Evolutionary conservation across 805 yeast species (phyloP), one percentile per base, ranked within the genome.

Genomic region (Saccharomycopsis babjevae): DNA sequence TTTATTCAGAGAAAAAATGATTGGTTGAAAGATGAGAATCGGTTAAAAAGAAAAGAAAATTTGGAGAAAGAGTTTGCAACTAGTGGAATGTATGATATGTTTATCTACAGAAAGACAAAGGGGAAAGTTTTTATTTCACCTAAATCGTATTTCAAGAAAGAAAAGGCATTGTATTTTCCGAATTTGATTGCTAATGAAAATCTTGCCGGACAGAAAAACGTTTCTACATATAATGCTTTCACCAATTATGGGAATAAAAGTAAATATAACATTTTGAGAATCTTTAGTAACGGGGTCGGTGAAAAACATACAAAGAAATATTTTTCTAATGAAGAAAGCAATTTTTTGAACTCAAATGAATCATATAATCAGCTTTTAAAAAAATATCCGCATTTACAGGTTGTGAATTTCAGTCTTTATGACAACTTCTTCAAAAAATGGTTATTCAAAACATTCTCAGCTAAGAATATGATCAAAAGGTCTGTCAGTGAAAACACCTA

Each of bases 91-190:
- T 80, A 82, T 64, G 86, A 85, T 62, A 77, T 85, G 68, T 81
- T 82, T 67, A 78, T 81, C 1, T 85, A 83, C 68, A 76, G 85
- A 57, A 86, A 85, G 66, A 88, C 93, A 1, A 81, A 84, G 43
- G 99, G 98, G 28, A 90, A 91, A 73, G 77, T 92, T 64, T 94
- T 91, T 75, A 75, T 79, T 18, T 82, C 97, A 0, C 98, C 98
- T 0, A 77, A 81, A n/a, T 82, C 91, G 1, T 86, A 81, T 67
- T 92, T 93, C 80, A 82, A 81, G 62, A 73, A 77, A 13, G 92
- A 88, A 7, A 86, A 81, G 68, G 78, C 97, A 0, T 73, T 83
- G 56, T 94, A 83, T 70, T 89, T 94, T 74, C 97, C 98, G 10
- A 91, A 91, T 68, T 76, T 93, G 62, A 70, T 73, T 30, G 65